These are phyloP conservation scores for Xylaria grammica DNA, from an alignment of 495 filamentous ascomycete species.

Conservation along the genomic window DNA sequence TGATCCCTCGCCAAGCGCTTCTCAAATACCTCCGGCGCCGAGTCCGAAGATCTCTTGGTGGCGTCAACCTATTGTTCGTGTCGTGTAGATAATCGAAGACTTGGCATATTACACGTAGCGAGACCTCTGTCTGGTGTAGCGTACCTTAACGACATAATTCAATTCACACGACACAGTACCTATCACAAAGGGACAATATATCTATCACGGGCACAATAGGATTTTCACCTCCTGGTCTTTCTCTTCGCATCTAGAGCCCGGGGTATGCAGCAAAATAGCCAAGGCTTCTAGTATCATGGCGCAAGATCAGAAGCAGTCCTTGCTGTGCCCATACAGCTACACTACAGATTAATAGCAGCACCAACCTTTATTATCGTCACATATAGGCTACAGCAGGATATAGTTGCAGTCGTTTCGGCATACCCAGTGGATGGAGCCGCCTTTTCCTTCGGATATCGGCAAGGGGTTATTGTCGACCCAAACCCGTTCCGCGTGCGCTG, in stretches of 20 bases:
- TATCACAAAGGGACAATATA: neutral
- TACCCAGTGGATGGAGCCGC: slow-evolving; percentile 1
- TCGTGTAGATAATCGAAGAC: slow-evolving; percentile 1
- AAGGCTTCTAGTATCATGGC: slow-evolving; percentile 3
- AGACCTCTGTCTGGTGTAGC: neutral
- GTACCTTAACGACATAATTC: neutral
- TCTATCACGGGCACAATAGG: no score
- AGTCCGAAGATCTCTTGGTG: neutral
- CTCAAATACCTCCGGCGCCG: neutral
- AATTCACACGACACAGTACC: neutral
- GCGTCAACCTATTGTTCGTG: neutral
- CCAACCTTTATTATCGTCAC: neutral
- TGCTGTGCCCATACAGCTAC: no score
- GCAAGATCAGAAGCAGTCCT: neutral
- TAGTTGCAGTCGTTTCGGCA: slow-evolving; percentile 6
- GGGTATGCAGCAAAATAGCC: neutral
- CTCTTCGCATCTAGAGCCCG: neutral
- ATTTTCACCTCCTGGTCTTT: neutral
- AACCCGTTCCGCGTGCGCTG: neutral
- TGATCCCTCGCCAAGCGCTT: neutral
- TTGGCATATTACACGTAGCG: neutral
- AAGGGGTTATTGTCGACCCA: slow-evolving; percentile 7
- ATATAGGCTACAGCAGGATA: neutral
- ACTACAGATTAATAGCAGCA: neutral
- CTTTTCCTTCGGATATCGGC: slow-evolving; percentile 2